Percentiles rank a stretch among this genome's conserved stretches.
Evolutionary conservation across 1,284 basidiomycete genomes (phyloP).

Genomic region (Rugiboletus extremiorientalis): DNA sequence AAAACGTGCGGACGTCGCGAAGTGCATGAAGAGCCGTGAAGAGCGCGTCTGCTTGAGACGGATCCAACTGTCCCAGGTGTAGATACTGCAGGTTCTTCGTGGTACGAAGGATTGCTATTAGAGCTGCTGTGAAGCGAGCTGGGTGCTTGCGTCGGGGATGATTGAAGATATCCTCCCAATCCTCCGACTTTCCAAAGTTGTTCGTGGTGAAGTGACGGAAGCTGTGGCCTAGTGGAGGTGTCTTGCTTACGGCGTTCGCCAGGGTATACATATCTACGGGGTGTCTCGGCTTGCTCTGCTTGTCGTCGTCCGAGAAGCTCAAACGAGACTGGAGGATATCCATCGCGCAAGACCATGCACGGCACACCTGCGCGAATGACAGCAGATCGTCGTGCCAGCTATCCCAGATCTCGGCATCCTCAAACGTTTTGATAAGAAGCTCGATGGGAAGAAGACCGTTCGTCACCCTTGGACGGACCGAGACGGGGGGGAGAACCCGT

Average conservation of each 20-base stretch:
- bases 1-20: conserved; percentile 9
- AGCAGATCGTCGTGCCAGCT: conserved; percentile 25
- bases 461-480: conserved; percentile 4
- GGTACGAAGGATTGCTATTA: conserved; percentile 18
- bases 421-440: conserved; percentile 23
- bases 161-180: background rate
- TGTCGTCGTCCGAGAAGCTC: conserved; percentile 21
- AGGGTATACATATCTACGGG: conserved; percentile 14
- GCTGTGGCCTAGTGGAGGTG: conserved; percentile 4
- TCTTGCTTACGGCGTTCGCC: conserved; percentile 10
- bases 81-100: conserved; percentile 18
- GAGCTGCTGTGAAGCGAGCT: conserved; percentile 17
- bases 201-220: conserved; percentile 21
- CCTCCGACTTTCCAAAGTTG: conserved; percentile 11
- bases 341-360: conserved; percentile 26
- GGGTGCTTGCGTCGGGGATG: background rate
- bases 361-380: conserved; percentile 28
- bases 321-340: conserved; percentile 18
- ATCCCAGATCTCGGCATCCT: conserved; percentile 17
- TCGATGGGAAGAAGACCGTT: conserved; percentile 21
- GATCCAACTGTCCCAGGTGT: conserved; percentile 18
- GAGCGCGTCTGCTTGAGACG: conserved; percentile 9
- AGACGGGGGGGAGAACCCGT: conserved; percentile 16
- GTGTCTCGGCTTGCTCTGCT: background rate
- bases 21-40: conserved; percentile 12